A percentile compares a stretch with the other conserved stretches of the same genome.
phyloP scores from a whole-genome alignment of 1,284 basidiomycete species.

The Pseudozyma tsukubaensis region DNA sequence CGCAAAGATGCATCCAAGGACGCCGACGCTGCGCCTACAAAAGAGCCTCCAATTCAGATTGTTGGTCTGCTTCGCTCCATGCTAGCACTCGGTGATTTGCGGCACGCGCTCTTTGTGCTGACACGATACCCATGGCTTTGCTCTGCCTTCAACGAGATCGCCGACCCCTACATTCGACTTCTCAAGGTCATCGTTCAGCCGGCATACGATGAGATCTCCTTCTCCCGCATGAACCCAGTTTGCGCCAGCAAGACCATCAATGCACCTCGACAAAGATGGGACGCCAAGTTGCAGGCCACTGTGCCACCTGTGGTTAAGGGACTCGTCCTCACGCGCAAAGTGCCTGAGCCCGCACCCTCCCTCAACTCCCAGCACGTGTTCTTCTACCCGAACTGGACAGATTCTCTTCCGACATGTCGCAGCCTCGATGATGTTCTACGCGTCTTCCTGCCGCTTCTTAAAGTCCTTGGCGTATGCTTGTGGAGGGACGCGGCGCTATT shows the following conservation, averaged over 20 bases:
- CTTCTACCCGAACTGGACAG: constrained; percentile 61
- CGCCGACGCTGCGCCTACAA: constrained; percentile 70
- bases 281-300: constrained; percentile 35
- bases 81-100: constrained; percentile 84
- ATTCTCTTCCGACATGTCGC: constrained; percentile 41
- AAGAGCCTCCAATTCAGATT: constrained; percentile 80
- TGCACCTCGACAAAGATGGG: constrained; percentile 64
- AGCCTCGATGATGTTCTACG: constrained; percentile 43
- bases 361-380: constrained; percentile 51
- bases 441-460: constrained; percentile 59
- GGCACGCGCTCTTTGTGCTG: constrained; percentile 81
- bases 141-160: constrained; percentile 80
- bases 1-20: constrained; percentile 60
- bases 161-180: constrained; percentile 75
- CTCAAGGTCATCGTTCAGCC: constrained; percentile 60
- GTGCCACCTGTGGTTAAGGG: constrained; percentile 21
- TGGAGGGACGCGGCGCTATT: constrained; percentile 47
- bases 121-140: constrained; percentile 87
- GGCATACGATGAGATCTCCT: constrained; percentile 53
- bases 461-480: constrained; percentile 59
- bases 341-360: constrained; percentile 59
- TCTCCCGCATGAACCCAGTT: constrained; percentile 74
- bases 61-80: constrained; percentile 83
- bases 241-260: constrained; percentile 70
- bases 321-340: constrained; percentile 50